Conservation (phyloP, 805 yeast species). For the Pichia californica region DNA sequence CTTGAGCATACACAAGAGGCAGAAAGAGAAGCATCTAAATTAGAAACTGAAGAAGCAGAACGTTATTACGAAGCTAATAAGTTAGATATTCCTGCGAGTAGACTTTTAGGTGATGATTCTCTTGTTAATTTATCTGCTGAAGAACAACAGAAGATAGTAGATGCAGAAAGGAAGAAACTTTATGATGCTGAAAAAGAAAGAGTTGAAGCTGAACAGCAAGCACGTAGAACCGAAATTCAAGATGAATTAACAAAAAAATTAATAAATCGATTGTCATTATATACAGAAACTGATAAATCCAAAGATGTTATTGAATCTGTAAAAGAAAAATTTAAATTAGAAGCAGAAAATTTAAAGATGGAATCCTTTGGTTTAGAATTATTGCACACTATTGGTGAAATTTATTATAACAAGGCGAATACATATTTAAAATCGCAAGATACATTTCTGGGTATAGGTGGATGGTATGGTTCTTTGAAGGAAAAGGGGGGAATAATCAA, state of each 20-base stretch:
- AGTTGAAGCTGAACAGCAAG: constrained; percentile 70
- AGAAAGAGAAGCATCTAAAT: constrained; percentile 33
- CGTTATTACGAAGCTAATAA: constrained; percentile 5
- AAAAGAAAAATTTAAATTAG: constrained; percentile 45
- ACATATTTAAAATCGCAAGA: constrained; percentile 69
- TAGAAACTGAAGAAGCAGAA: constrained; percentile 42
- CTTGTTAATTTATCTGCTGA: constrained; percentile 19
- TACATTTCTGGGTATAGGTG: constrained; percentile 75
- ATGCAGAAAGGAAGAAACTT: constrained; percentile 28
- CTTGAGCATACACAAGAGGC: constrained; percentile 30
- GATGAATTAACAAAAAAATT: constrained; percentile 46
- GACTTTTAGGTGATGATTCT: constrained; percentile 23
- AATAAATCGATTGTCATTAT: constrained; percentile 37
- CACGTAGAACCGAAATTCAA: constrained; percentile 49
- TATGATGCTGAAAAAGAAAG: constrained; percentile 50
- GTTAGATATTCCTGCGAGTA: neutral
- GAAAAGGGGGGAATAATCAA: constrained; percentile 80
- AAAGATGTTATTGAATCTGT: constrained; percentile 55
- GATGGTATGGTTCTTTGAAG: constrained; percentile 71
- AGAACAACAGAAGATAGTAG: constrained; percentile 25
- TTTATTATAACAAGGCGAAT: constrained; percentile 69
- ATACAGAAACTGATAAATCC: constrained; percentile 54
- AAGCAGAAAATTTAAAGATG: constrained; percentile 77
- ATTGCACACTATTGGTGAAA: constrained; percentile 73
- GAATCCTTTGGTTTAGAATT: constrained; percentile 94